Evolutionary conservation across 2,329 filamentous ascomycete species (phyloP).

Genomic region (Cytospora paraplurivora): DNA sequence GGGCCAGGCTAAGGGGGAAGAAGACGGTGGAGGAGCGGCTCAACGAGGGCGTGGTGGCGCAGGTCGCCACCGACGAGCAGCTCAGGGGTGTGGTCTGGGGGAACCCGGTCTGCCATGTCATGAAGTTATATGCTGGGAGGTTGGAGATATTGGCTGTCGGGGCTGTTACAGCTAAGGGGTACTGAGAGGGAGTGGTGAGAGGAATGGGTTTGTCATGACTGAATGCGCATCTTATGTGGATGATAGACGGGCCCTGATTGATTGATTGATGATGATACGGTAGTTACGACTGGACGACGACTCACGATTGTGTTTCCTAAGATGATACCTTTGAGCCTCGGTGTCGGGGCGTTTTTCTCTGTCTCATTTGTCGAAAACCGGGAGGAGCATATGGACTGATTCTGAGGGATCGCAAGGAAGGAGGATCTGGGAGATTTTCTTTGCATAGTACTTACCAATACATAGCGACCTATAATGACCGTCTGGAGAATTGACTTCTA

Average conservation of each 20-base stretch:
- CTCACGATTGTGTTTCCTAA: neutral
- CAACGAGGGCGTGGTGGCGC: conserved; percentile 66
- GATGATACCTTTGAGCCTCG: conserved; percentile 19
- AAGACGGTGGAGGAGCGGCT: conserved; percentile 54
- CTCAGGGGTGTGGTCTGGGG: conserved; percentile 75
- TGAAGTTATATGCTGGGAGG: conserved; percentile 73
- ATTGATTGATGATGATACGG: conserved; percentile 8
- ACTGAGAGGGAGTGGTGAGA: conserved; percentile 6
- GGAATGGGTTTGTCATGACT: neutral
- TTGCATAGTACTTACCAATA: neutral
- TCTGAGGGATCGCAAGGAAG: no score
- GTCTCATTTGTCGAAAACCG: neutral
- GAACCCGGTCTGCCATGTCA: conserved; percentile 77
- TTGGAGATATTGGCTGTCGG: conserved; percentile 72
- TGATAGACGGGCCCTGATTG: neutral
- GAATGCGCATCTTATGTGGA: neutral
- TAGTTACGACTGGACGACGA: conserved; percentile 15
- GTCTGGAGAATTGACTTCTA: neutral
- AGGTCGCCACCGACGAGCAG: conserved; percentile 67
- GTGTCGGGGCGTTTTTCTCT: neutral
- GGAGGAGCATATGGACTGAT: neutral
- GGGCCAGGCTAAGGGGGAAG: conserved; percentile 43
- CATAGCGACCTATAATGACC: neutral
- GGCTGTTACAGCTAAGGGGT: conserved; percentile 57
- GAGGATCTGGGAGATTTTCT: neutral